phyloP scores from a whole-genome alignment of 2,329 filamentous ascomycete genomes.

The Neospermospora avenae region DNA sequence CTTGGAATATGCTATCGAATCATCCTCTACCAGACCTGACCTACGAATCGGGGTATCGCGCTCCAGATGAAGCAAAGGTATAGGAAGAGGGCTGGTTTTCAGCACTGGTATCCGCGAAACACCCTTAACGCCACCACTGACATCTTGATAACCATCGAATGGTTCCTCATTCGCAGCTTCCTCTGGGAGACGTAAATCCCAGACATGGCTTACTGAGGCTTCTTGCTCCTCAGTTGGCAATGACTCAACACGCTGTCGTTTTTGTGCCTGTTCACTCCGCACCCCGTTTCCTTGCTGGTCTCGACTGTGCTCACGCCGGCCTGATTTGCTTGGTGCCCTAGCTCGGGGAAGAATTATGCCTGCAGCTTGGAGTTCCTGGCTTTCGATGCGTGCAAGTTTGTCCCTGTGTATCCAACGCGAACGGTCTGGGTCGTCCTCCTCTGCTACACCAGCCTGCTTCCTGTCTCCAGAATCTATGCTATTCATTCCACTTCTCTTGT shows the following conservation, averaged over 20 bases:
- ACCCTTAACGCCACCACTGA: constrained; percentile 53
- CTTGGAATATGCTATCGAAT: constrained; percentile 57
- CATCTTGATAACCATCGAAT: constrained; percentile 48
- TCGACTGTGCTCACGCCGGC: constrained; percentile 39
- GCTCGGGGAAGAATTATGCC: constrained; percentile 61
- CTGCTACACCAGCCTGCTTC: constrained; percentile 24
- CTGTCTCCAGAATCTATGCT: constrained; percentile 30
- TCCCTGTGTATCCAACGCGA: constrained; percentile 85
- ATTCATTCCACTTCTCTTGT: constrained; percentile 26
- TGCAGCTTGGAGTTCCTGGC: constrained; percentile 73
- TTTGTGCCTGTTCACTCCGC: constrained; percentile 40
- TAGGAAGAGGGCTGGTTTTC: constrained; percentile 73
- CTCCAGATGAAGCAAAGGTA: constrained; percentile 68
- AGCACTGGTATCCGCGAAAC: constrained; percentile 84
- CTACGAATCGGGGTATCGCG: constrained; percentile 67
- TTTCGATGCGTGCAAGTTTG: constrained; percentile 80
- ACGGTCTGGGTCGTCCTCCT: constrained; percentile 49
- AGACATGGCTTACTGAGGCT: constrained; percentile 45
- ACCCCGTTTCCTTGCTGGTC: constrained; percentile 31
- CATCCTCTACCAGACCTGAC: constrained; percentile 53
- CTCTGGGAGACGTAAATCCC: constrained; percentile 74
- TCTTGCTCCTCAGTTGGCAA: constrained; percentile 41
- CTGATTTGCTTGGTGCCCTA: constrained; percentile 50
- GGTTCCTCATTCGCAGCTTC: constrained; percentile 64
- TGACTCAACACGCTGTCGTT: constrained; percentile 37